These are phyloP conservation scores for Cyberlindnera mississippiensis DNA, from an alignment of 805 yeast species.

Conservation along the genomic window DNA sequence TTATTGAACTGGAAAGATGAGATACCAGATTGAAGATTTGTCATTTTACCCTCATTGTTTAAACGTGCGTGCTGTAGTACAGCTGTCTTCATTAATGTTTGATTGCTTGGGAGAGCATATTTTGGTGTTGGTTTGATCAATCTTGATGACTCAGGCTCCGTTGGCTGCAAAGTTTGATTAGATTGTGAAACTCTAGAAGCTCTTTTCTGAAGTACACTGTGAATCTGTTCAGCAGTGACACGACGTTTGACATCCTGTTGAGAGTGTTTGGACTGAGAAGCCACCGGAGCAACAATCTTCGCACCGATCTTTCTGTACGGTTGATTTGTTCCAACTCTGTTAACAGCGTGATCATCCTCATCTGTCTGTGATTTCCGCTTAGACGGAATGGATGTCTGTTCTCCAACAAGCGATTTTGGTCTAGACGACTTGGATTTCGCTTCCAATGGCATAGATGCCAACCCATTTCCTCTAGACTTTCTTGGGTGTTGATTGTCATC, in stretches of 20 bases:
- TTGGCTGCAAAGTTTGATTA: conserved; percentile 1
- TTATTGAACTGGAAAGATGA: conserved; percentile 4
- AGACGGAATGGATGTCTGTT: conserved; percentile 7
- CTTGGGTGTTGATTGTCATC: conserved; percentile 18
- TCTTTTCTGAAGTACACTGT: conserved; percentile 20
- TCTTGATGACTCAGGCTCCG: conserved; percentile 7
- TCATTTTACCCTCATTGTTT: conserved; percentile 15
- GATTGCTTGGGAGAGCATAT: conserved; percentile 17
- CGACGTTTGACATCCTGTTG: conserved; percentile 26
- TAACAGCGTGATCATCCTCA: conserved; percentile 11
- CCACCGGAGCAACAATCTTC: conserved; percentile 22
- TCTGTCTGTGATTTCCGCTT: conserved; percentile 23
- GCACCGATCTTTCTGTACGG: conserved; percentile 25
- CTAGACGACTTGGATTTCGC: conserved; percentile 13
- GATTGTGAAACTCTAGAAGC: conserved; percentile 25
- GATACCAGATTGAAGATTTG: conserved; percentile 11
- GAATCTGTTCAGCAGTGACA: conserved; percentile 24
- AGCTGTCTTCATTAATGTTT: conserved; percentile 32
- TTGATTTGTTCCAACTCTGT: conserved; percentile 7
- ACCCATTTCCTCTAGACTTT: conserved; percentile 22
- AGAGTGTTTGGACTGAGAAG: conserved; percentile 13
- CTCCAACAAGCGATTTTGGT: conserved; percentile 20
- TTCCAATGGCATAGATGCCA: conserved; percentile 21
- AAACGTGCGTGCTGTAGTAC: conserved; percentile 31
- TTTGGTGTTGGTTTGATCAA: conserved; percentile 13